Evolutionary conservation across 495 filamentous ascomycete genomes (phyloP), one percentile per base, ranked within the genome.

Genomic region (Penicillium silybi): DNA sequence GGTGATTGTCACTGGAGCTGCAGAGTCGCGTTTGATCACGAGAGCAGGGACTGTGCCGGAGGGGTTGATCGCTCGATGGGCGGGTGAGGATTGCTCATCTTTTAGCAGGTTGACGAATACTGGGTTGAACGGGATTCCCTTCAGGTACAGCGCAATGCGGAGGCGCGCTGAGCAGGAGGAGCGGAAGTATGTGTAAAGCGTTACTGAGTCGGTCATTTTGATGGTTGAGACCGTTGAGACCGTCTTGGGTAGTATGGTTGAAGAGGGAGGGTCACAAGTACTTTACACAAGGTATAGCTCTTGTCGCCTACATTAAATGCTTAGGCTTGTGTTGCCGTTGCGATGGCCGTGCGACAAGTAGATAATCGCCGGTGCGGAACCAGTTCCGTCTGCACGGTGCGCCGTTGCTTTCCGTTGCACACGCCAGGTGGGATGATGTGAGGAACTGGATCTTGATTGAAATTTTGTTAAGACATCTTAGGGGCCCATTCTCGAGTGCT

Each of bases 91-190:
- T 57, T 80, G 78, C 22, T 78, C 74, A 50, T 61, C 55, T 47
- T 71, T 64, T 29, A 76, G 63, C 9, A 82, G 72, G 59, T 78
- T 70, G 55, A 79, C 65, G 52, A 67, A 67, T 50, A 71, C 58
- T 11, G 68, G 56, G 23, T 54, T 67, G 62, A 70, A 76, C 16
- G 66, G 63, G 47, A 81, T 64, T 27, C 54, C 52, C 56, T 79
- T 79, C 20, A 78, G 66, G 44, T 73, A 50, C 0, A 78, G 68
- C 17, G 76, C 78, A 54, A 77, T 81, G 34, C 77, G 77, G 4
- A 82, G 61, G 10, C 78, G 70, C 11, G 73, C 77, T n/a, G 77
- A 73, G 66, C 76, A 81, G 44, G 77, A 80, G 41, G 77, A 81
- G 42, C 77, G 75, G 58, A 76, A 81, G 66, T 79, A 82, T 45